phyloP scores from a whole-genome alignment of 306 rosid genomes.

The Senna siamea region DNA sequence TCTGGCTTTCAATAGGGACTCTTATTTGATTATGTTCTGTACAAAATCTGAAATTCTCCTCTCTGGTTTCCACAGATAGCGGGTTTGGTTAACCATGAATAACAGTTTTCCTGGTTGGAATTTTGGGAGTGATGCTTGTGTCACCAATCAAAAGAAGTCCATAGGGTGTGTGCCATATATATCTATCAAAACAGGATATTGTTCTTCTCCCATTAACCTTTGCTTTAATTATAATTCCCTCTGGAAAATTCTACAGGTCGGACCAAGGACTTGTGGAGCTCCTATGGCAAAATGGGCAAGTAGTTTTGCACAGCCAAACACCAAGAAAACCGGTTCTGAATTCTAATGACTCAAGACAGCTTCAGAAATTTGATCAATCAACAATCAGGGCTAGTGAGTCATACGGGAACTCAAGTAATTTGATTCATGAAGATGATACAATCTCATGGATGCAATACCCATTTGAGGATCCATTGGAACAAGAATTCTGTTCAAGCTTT shows the following conservation, averaged over 20 bases:
- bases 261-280: conserved; percentile 84
- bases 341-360: conserved; percentile 48
- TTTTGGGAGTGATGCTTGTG: conserved; percentile 60
- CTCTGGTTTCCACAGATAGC: conserved; percentile 47
- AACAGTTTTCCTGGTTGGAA: conserved; percentile 66
- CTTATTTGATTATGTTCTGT: background rate
- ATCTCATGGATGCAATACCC: conserved; percentile 79
- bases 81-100: conserved; percentile 63
- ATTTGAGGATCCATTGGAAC: conserved; percentile 71
- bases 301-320: conserved; percentile 78
- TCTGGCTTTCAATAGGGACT: too few species aligned
- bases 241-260: conserved; percentile 57
- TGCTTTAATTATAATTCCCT: conserved; percentile 31
- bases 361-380: conserved; percentile 60
- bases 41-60: conserved; percentile 33
- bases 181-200: conserved; percentile 28
- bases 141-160: conserved; percentile 63
- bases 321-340: conserved; percentile 45
- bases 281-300: conserved; percentile 85
- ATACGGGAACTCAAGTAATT: conserved; percentile 58
- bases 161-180: conserved; percentile 64
- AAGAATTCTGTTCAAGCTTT: conserved; percentile 69
- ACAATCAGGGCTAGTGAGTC: conserved; percentile 46
- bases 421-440: conserved; percentile 72
- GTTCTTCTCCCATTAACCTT: conserved; percentile 35